Percentiles rank a stretch among this genome's conserved stretches.
Conservation (phyloP, 176 grass and related monocot genomes). For the Elymus sibiricus region DNA sequence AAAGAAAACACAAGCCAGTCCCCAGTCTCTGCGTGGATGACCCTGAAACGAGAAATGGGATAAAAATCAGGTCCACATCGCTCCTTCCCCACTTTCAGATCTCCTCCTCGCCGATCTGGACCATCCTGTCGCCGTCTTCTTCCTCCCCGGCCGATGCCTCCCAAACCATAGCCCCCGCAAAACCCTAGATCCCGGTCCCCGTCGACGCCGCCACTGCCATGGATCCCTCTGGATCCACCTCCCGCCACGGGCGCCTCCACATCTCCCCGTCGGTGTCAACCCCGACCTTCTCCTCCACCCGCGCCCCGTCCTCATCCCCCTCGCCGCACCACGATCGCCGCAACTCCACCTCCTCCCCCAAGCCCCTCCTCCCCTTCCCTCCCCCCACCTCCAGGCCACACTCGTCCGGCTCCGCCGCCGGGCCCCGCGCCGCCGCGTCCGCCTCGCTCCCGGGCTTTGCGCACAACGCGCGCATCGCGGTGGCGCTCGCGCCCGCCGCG, state of each 20-base stretch:
- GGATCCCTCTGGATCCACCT: slow-evolving; percentile 58
- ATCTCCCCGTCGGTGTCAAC: slow-evolving; percentile 62
- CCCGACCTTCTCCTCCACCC: slow-evolving; percentile 57
- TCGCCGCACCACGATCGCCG: slow-evolving; percentile 46
- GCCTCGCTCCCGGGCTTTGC: slow-evolving; percentile 53
- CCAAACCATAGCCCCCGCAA: slow-evolving; percentile 27
- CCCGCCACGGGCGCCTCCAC: slow-evolving; percentile 65
- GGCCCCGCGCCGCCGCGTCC: slow-evolving; percentile 10
- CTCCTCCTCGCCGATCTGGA: slow-evolving; percentile 14
- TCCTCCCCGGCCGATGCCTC: slow-evolving; percentile 30
- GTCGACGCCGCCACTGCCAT: slow-evolving; percentile 21
- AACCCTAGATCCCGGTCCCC: slow-evolving; percentile 45
- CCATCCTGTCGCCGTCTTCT: slow-evolving; percentile 1
- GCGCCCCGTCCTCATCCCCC: slow-evolving; percentile 40
- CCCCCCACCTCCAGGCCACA: slow-evolving; percentile 23
- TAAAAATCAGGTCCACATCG: neutral
- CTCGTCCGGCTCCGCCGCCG: neutral
- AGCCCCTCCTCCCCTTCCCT: slow-evolving; percentile 44
- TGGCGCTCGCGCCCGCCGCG: slow-evolving; percentile 67
- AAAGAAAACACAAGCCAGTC: neutral
- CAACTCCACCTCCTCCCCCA: slow-evolving; percentile 51
- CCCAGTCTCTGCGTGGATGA: neutral
- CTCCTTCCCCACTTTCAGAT: neutral
- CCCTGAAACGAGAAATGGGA: neutral
- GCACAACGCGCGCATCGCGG: slow-evolving; percentile 67